These are phyloP conservation scores for Penicillium verhagenii DNA, from an alignment of 495 filamentous ascomycete species.

Conservation along the genomic window DNA sequence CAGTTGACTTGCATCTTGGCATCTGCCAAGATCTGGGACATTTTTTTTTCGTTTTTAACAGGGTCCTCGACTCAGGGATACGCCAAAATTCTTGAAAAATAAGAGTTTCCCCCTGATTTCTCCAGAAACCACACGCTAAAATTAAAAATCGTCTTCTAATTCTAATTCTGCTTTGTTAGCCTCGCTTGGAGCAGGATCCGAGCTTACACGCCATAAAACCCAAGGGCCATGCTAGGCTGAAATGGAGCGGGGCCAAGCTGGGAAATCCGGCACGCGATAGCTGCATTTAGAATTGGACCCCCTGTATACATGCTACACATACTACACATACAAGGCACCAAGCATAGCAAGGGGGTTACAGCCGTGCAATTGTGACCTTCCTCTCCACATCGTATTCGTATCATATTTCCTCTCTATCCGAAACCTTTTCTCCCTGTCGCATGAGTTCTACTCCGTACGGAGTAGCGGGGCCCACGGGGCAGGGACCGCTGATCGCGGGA, in stretches of 20 bases:
- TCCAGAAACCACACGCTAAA: too few species aligned
- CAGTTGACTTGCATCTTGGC: conserved; percentile 1
- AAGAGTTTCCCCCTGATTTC: too few species aligned
- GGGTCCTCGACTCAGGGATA: background rate
- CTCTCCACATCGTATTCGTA: background rate
- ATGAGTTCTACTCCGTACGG: too few species aligned
- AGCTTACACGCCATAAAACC: background rate
- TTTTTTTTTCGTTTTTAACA: background rate
- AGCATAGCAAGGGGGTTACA: background rate
- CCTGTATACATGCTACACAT: background rate
- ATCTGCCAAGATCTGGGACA: background rate
- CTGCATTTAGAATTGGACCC: background rate
- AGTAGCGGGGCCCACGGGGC: too few species aligned
- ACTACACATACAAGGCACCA: background rate
- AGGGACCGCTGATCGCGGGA: background rate
- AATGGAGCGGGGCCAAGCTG: background rate
- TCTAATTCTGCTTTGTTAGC: too few species aligned
- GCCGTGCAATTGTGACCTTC: too few species aligned
- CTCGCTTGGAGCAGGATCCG: background rate
- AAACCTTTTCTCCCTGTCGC: background rate
- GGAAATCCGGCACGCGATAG: conserved; percentile 1
- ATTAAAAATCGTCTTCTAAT: too few species aligned
- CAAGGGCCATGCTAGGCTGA: too few species aligned
- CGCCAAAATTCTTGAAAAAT: too few species aligned
- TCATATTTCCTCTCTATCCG: background rate